Base-by-base conservation (phyloP, 192 early-diverging fungal species). In the Linnemannia schmuckeri region DNA sequence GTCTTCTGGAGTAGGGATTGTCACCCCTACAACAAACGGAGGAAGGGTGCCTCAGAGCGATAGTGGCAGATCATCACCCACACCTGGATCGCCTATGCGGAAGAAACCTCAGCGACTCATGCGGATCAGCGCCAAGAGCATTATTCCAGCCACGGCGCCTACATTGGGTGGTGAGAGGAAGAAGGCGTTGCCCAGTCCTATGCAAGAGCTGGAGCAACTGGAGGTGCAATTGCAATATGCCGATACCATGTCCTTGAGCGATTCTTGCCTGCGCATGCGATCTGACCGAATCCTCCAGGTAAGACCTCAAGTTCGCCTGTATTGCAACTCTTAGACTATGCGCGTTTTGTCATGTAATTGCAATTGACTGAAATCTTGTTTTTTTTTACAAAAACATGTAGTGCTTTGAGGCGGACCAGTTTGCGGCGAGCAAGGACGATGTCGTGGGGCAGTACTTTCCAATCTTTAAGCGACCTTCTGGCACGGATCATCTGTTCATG, bases 331-430 rank as follows among this genome's bases (percentile, higher is more conserved):
- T 30, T 9, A 22, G 57, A 12, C 10, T 4, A 33, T 5, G 20
- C 6, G 0, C 24, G 30, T 22, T 30, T 57, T 46, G 41, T n/a
- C 27, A 47, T 38, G 37, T 76, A 42, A 49, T 63, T 70, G 37
- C 37, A 37, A 37, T 37, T 37, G 37, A 37, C 1, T 3, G 37
- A 3, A 37, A 37, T 3, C 37, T 37, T 13, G 47, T 40, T 35
- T 5, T 33, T 70, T 22, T 40, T 52, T 35, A 18, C 42, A 49
- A 55, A 15, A 42, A n/a, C 24, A 55, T 3, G 0, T 47, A 87
- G 85, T 81, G 76, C 6, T 87, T 78, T 52, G 85, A 87, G 54
- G 33, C 38, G 6, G 85, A 87, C 55, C 85, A 87, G 54, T 81
- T 72, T 37, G 76, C 46, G 52, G 52, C 79, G 10, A 81, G 79